Evolutionary conservation across 139 green algal genomes (phyloP).

Genomic region (Dunaliella primolecta): DNA sequence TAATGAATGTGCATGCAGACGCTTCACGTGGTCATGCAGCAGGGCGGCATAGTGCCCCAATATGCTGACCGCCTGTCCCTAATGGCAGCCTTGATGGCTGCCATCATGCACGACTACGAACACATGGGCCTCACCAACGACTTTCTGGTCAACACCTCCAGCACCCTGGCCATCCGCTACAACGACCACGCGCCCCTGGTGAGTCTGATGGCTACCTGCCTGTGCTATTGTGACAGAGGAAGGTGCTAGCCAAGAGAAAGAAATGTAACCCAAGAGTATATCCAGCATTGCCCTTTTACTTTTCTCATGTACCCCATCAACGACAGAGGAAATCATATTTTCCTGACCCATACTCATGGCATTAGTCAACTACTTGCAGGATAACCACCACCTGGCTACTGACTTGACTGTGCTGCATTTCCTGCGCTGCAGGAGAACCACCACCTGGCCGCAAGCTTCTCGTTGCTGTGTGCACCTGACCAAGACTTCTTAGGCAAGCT

Average conservation of each 20-base stretch:
- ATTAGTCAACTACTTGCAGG: neutral
- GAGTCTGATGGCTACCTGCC: neutral
- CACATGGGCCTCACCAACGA: slow-evolving; percentile 26
- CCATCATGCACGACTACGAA: slow-evolving; percentile 17
- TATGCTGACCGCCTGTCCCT: slow-evolving; percentile 39
- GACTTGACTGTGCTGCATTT: slow-evolving; percentile 41
- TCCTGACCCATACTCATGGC: neutral
- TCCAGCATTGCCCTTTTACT: neutral
- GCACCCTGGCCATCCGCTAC: slow-evolving; percentile 23
- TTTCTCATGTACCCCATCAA: neutral
- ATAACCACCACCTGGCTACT: neutral
- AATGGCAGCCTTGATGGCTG: slow-evolving; percentile 42
- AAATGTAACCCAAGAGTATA: too few species aligned
- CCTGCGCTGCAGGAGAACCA: slow-evolving; percentile 40
- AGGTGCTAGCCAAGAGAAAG: neutral
- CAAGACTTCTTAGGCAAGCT: slow-evolving; percentile 30
- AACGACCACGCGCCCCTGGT: slow-evolving; percentile 25
- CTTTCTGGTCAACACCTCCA: slow-evolving; percentile 19
- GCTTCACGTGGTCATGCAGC: slow-evolving; percentile 23
- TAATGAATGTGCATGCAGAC: too few species aligned
- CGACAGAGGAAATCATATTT: neutral
- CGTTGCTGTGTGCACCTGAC: slow-evolving; percentile 13
- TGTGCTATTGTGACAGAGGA: neutral
- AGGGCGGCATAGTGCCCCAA: slow-evolving; percentile 21
- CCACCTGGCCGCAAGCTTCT: slow-evolving; percentile 28